Base-by-base conservation (phyloP, 495 filamentous ascomycete genomes). In the Penicillium daleae region DNA sequence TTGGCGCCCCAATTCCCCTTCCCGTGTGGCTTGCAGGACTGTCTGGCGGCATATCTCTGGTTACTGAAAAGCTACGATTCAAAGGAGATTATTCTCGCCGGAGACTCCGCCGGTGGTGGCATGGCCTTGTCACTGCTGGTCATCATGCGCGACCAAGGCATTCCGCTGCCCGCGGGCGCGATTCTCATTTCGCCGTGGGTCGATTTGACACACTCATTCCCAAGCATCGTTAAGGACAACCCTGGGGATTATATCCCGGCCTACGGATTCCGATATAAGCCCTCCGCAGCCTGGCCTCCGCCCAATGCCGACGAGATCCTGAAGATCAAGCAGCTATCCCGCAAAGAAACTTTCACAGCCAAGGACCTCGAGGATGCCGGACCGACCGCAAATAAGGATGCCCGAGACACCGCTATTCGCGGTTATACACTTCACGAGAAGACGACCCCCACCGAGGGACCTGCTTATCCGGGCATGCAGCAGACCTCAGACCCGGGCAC, bases 1-100 rank as follows among this genome's bases (percentile, higher is more conserved):
- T 83, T 98, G 37, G 87, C 94, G 3, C 94, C 94, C 6, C 95
- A 98, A 74, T 98, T 91, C 61, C 94, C 94, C 1, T 98, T 98
- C 66, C 94, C 94, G 0, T 98, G 94, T 70, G 92, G 90, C 26
- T 76, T 98, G 8, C 86, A 92, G 60, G 94, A 98, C 66, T 97
- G 92, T 68, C 68, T 98, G 60, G 90, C 94, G 8, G 85, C 92
- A 3, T 98, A 98, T 71, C 76, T 97, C 0, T 90, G 89, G 67
- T 84, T 98, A 8, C 78, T 98, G 24, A 85, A 85, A 19, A 75
- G 82, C 6, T 89, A 97, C 62, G 81, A 89, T 31, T 85, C 93
- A 0, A 87, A 82, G 37, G 92, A 92, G 31, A 93, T 97, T 32
- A 79, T 98, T 26, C 66, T 91, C 12, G 92, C 92, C 0, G 94